Base-by-base conservation (phyloP, 2,329 filamentous ascomycete genomes). In the Alternaria hordeiaustralica region DNA sequence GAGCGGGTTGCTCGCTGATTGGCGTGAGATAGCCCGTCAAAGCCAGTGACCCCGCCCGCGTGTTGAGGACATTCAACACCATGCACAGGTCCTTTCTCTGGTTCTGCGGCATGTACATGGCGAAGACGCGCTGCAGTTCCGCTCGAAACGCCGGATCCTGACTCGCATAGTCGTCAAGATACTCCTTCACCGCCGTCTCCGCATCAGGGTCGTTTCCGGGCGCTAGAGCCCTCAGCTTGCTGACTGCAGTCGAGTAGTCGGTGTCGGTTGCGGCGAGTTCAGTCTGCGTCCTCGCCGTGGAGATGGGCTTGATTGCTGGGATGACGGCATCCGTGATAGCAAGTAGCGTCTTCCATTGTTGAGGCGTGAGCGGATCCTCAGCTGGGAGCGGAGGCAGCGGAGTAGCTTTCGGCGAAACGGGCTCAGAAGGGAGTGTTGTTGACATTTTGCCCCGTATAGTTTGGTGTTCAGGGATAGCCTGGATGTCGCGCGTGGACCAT, bases 11-110 rank as follows among this genome's bases (percentile, higher is more conserved):
- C 55, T 87, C 80, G 57, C 87, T 83, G 49, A 93, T 78, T 2
- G 90, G 87, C 0, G 85, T 87, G 67, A 86, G 83, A 74, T 89
- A 87, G n/a, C 91, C 90, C 0, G 91, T 93, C 50, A 92, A 82
- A 6, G 91, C 76, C 18, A 91, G 79, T 25, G 88, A 88, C 25
- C 90, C 90, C 4, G 85, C 76, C 33, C 87, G 85, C 21, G 88
- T 89, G 64, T 87, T 84, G 20, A 90, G 79, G 4, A 85, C 77
- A 57, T 80, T 86, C 61, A 89, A 74, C 12, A 89, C 80, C 63
- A 86, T 78, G 1, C 79, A 71, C n/a, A 89, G 73, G 8, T 84
- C 82, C 60, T 84, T 85, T 62, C 75, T 82, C 4, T 82, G 81
- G 26, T 84, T 82, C 3, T 82, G 76, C 18, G 84, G 84, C 63